Base-by-base conservation (phyloP, 2,329 filamentous ascomycete species). In the Lachnellula subtilissima region DNA sequence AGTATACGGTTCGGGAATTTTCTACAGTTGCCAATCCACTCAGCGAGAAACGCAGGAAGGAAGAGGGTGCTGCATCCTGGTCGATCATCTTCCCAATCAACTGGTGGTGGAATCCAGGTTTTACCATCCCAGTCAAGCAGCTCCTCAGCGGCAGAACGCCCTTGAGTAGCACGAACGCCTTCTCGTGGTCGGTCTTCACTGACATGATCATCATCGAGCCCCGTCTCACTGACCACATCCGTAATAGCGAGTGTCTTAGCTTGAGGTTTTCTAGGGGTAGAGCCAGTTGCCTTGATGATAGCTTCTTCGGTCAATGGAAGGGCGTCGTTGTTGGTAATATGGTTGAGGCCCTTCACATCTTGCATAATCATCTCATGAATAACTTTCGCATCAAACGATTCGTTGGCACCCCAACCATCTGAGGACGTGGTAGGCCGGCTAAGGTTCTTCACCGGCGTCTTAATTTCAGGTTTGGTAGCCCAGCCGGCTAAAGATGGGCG, bases 61-160 rank as follows among this genome's bases (percentile, higher is more conserved):
- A 61, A 67, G 22, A 50, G 51, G 17, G 56, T 55, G 52, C 65
- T 62, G 43, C 66, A 67, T 5, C 3, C 25, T 14, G 48, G 42
- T 32, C 66, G 58, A 43, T 64, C 64, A 25, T 57, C 50, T 49
- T 67, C 65, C 61, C 65, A 67, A 35, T 66, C 61, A 51, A 43
- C 42, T 43, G 64, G 62, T 23, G 56, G 57, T 40, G 63, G 62
- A 42, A 53, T 35, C 59, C 61, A 62, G 4, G 36, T 48, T 5
- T 28, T 52, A 7, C 59, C 60, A 53, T 67, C 61, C 62, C 61
- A 69, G 49, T 68, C 65, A 23, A 57, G 25, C 19, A 67, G 50
- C 22, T 60, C 52, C 23, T 61, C 39, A 0, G 36, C 49, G 15
- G 60, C 48, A 48, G 62, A 54, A 35, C 50, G 51, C 11, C 65